These are phyloP conservation scores for Blastomyces percursus DNA, from an alignment of 2,329 filamentous ascomycete genomes.

Conservation along the genomic window DNA sequence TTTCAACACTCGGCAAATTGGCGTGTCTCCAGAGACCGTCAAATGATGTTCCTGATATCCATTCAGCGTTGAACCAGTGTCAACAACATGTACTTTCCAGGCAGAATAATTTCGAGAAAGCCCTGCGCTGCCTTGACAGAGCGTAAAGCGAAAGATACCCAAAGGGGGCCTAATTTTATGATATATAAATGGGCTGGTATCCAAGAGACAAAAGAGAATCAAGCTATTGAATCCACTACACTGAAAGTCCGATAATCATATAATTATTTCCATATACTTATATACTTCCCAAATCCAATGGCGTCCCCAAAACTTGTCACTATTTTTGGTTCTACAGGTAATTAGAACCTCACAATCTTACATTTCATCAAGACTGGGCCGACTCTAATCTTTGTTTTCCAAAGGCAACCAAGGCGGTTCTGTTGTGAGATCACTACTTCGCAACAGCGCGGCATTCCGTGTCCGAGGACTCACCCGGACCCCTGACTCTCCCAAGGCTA, in stretches of 20 bases:
- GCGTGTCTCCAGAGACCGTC: not conserved
- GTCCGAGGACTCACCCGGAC: conserved; percentile 20
- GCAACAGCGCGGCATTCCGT: conserved; percentile 11
- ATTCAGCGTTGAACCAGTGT: not conserved
- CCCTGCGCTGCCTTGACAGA: not conserved
- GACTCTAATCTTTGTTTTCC: not conserved
- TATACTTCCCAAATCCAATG: not conserved
- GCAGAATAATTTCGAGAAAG: not conserved
- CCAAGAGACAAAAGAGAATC: not conserved
- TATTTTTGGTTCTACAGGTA: conserved; percentile 4
- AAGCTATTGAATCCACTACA: not conserved
- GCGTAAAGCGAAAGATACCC: not conserved
- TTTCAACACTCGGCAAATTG: not conserved
- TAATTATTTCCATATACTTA: not conserved
- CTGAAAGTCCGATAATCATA: not conserved
- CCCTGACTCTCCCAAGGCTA: conserved; percentile 9
- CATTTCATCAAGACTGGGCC: not conserved
- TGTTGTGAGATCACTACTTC: conserved; percentile 13
- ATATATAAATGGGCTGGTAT: not conserved
- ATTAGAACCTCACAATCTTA: not conserved
- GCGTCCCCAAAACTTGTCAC: conserved; percentile 4
- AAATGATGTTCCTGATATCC: not conserved
- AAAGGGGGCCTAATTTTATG: too few relatives aligned
- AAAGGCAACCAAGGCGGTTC: conserved; percentile 14
- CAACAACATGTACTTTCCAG: not conserved